Base-by-base conservation (phyloP, 352 stramenopile genomes). In the Pythium folliculosum region DNA sequence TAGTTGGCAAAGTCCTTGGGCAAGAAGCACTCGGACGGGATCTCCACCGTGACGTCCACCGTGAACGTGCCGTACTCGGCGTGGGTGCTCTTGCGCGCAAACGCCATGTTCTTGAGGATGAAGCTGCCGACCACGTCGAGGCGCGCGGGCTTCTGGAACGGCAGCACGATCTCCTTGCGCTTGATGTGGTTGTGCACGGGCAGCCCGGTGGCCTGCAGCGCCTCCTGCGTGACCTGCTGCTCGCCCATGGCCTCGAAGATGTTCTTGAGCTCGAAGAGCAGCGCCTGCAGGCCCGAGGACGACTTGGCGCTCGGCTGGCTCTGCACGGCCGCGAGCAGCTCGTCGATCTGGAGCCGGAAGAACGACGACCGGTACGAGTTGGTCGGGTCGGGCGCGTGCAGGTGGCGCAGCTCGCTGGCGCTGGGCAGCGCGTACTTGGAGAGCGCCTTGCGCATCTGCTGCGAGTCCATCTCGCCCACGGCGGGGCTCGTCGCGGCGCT, bases 391-490 rank as follows among this genome's bases (percentile, higher is more conserved):
- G 86, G 88, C 10, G 86, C 77, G 32, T 92, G 87, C 54, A 97
- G 62, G 57, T 96, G 81, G 35, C 72, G 75, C 69, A 94, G 72
- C 71, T 96, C 89, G 47, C 89, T 88, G 54, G 84, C 82, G 61
- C 84, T 97, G 10, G 93, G 93, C 50, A 98, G 81, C 61, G 93
- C 91, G 61, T 96, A 97, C 78, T 93, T 93, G 73, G 82, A 90
- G 38, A 92, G 77, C 70, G 74, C 73, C 75, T 91, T 89, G 63
- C 84, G 86, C 63, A 94, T 71, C 62, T 91, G 74, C 61, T 82
- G 76, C 65, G 70, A 50, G 47, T 84, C 72, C 60, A 78, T 69
- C 32, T 80, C 70, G 51, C 47, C 64, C 55, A 38, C 43, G 12
- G 47, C 27, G 22, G 40, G 38, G 38, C 30, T 23, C 14, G 49